phyloP scores from a whole-genome alignment of 2,329 filamentous ascomycete genomes.

The Calonectria honghensis region DNA sequence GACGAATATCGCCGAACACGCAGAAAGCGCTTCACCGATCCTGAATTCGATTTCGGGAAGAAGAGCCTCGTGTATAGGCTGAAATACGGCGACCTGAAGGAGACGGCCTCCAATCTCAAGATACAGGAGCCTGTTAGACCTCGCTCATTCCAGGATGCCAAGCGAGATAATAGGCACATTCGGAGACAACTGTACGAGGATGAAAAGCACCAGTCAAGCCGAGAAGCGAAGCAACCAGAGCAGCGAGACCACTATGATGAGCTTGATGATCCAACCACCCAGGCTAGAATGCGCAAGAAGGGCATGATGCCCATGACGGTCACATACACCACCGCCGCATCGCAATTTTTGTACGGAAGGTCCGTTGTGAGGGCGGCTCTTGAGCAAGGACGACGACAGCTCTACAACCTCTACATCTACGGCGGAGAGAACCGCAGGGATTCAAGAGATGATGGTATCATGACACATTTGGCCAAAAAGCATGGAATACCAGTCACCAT shows the following conservation, averaged over 20 bases:
- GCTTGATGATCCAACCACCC: neutral
- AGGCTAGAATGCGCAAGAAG: slow-evolving; percentile 52
- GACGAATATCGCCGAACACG: slow-evolving; percentile 65
- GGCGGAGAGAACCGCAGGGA: slow-evolving; percentile 73
- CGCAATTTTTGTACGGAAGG: slow-evolving; percentile 92
- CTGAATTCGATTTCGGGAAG: slow-evolving; percentile 70
- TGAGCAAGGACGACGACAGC: slow-evolving; percentile 77
- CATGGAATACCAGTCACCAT: slow-evolving; percentile 73
- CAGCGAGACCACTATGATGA: slow-evolving; percentile 3
- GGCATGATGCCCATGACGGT: slow-evolving; percentile 62
- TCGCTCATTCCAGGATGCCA: slow-evolving; percentile 47
- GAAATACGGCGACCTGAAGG: slow-evolving; percentile 65
- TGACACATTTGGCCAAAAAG: slow-evolving; percentile 68
- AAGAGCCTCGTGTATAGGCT: slow-evolving; percentile 73
- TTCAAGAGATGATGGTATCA: slow-evolving; percentile 64
- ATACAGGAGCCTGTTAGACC: slow-evolving; percentile 55
- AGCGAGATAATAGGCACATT: slow-evolving; percentile 19
- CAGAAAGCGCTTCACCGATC: slow-evolving; percentile 71
- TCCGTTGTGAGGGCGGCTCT: slow-evolving; percentile 89
- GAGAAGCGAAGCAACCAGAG: slow-evolving; percentile 8
- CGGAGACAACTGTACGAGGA: slow-evolving; percentile 16
- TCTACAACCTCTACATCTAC: slow-evolving; percentile 91
- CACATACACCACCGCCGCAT: slow-evolving; percentile 86
- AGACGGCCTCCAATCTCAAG: slow-evolving; percentile 51
- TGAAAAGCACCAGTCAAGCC: neutral